These are phyloP conservation scores for Leishmania martiniquensis DNA, from an alignment of 208 protist species.

Conservation along the genomic window DNA sequence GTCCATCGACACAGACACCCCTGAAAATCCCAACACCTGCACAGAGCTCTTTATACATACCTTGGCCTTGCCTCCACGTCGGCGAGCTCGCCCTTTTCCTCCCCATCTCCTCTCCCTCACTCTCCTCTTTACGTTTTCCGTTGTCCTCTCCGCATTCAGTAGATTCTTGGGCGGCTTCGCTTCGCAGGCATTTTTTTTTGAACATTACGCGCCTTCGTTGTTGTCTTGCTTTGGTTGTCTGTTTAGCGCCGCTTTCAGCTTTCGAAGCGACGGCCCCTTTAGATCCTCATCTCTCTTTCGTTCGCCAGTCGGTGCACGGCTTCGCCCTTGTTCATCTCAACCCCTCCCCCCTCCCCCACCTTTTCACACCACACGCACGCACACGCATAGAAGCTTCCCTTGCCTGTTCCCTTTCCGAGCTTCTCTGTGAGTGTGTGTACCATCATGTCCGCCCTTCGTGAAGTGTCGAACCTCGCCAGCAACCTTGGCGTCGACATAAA, in stretches of 20 bases:
- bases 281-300: too few relatives aligned
- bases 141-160: too few relatives aligned
- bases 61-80: too few relatives aligned
- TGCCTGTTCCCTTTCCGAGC: too few relatives aligned
- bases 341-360: neutral
- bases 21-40: too few relatives aligned
- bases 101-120: neutral
- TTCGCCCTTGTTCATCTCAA: too few relatives aligned
- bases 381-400: neutral
- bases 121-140: neutral
- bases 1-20: too few relatives aligned
- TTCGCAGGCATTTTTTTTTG: neutral
- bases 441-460: constrained; percentile 56
- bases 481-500: constrained; percentile 47
- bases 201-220: too few relatives aligned
- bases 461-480: constrained; percentile 50
- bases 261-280: too few relatives aligned
- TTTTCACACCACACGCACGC: neutral
- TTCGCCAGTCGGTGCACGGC: too few relatives aligned
- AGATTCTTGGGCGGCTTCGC: too few relatives aligned
- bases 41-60: neutral
- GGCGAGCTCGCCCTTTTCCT: neutral
- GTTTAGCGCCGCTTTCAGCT: too few relatives aligned
- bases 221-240: constrained; percentile 2
- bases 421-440: neutral